Evolutionary conservation across 2,329 filamentous ascomycete species (phyloP), one percentile per base, ranked within the genome.

Genomic region (Epichloe typhina): DNA sequence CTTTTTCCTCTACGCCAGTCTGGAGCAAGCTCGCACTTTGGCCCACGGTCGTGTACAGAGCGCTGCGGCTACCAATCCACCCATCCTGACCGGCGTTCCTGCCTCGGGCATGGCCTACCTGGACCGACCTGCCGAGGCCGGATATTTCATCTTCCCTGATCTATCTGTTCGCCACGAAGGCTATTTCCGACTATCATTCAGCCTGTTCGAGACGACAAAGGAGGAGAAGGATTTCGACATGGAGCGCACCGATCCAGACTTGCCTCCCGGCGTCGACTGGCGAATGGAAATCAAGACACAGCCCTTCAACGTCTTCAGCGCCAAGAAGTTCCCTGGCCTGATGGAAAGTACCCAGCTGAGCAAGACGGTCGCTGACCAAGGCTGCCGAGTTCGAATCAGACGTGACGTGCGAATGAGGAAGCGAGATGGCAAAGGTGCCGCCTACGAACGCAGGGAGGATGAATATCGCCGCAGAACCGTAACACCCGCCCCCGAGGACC

Each of bases 71-170:
- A 79, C 81, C 47, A 83, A 82, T 52, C 83, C 84, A 42, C 86
- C 93, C 0, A 90, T 97, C 23, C 72, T 98, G 58, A 97, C 91
- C 0, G 93, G 93, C 56, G 91, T 95, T 59, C 89, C 90, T 0
- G 91, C 95, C 13, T 93, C 91, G 17, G 93, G 91, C 52, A 95
- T 96, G 78, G 90, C 91, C 23, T 96, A 97, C 64, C 77, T 98
- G 47, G 91, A 97, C 64, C 85, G 91, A 43, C 93, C 93, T 2
- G 68, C 70, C 39, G 78, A 82, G 58, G 80, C 80, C 41, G 93
- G 90, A 50, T 98, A 97, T 68, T 98, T 98, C 68, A 87, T 98
- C 66, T 98, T 98, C 65, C 93, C 93, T 3, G 93, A 98, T 67
- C 74, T 97, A 31, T 96, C 91, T 0, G 91, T 98, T 46, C 84